phyloP scores from a whole-genome alignment of 2,329 filamentous ascomycete species.

The Ophiostoma triangulosporum region DNA sequence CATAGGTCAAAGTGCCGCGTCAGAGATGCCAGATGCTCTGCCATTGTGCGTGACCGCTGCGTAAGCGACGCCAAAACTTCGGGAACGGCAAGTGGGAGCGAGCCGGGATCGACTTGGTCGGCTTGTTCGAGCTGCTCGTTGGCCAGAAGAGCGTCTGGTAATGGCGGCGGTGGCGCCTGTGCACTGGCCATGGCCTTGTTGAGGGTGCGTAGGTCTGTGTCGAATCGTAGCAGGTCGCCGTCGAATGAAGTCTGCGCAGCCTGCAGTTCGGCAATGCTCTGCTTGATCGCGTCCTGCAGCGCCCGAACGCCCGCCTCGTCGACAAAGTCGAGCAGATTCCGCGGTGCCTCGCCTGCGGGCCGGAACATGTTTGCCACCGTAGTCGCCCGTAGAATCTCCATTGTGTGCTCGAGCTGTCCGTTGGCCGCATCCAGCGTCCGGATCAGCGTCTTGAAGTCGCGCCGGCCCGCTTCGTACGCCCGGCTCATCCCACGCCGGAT shows the following conservation, averaged over 20 bases:
- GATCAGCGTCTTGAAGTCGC: constrained; percentile 48
- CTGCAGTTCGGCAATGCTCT: constrained; percentile 57
- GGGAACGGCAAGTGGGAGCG: constrained; percentile 21
- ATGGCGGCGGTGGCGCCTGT: constrained; percentile 19
- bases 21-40: constrained; percentile 63
- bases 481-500: constrained; percentile 37
- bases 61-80: constrained; percentile 51
- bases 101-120: constrained; percentile 13
- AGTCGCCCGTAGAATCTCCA: constrained; percentile 50
- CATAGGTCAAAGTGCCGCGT: constrained; percentile 88
- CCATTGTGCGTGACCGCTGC: constrained; percentile 68
- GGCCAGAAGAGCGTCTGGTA: background rate
- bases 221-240: constrained; percentile 59
- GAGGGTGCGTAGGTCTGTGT: constrained; percentile 56
- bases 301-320: constrained; percentile 56
- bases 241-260: constrained; percentile 60
- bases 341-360: constrained; percentile 41
- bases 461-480: constrained; percentile 44
- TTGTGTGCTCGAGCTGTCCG: constrained; percentile 48
- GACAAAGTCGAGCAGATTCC: constrained; percentile 61
- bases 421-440: constrained; percentile 54
- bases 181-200: constrained; percentile 40
- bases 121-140: background rate
- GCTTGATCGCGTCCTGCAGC: constrained; percentile 53
- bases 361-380: constrained; percentile 51